Evolutionary conservation across 2,329 filamentous ascomycete genomes (phyloP).

Genomic region (Colletotrichum sojae): DNA sequence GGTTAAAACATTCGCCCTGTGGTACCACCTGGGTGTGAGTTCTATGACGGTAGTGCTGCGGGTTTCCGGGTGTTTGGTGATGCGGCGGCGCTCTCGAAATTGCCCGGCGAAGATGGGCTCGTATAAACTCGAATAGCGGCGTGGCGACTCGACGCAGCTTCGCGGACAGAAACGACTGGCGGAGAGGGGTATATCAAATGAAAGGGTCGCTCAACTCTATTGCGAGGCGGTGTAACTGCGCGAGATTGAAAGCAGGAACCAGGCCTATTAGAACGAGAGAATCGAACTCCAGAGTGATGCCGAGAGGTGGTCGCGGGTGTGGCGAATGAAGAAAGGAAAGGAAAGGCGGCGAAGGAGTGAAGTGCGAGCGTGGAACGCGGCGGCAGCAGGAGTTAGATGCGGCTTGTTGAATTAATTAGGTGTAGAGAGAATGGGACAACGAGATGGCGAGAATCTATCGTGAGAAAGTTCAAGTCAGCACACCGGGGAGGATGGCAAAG

Average conservation of each 20-base stretch:
- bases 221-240: slow-evolving; percentile 38
- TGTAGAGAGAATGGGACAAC: slow-evolving; percentile 25
- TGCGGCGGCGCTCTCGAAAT: slow-evolving; percentile 37
- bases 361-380: slow-evolving; percentile 6
- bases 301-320: slow-evolving; percentile 21
- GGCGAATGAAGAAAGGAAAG: slow-evolving; percentile 30
- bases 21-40: slow-evolving; percentile 32
- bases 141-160: slow-evolving; percentile 23
- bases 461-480: slow-evolving; percentile 31
- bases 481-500: slow-evolving; percentile 2
- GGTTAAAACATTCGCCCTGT: slow-evolving; percentile 29
- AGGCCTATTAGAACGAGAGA: slow-evolving; percentile 40
- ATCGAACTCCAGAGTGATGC: slow-evolving; percentile 36
- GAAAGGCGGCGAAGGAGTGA: slow-evolving; percentile 35
- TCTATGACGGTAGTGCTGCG: slow-evolving; percentile 27
- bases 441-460: slow-evolving; percentile 30
- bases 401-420: slow-evolving; percentile 36
- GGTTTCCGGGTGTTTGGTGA: slow-evolving; percentile 17
- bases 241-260: slow-evolving; percentile 37
- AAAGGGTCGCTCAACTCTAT: slow-evolving; percentile 36
- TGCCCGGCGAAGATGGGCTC: slow-evolving; percentile 35
- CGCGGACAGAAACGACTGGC: slow-evolving; percentile 32
- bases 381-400: slow-evolving; percentile 19
- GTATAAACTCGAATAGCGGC: slow-evolving; percentile 43
- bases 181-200: slow-evolving; percentile 28